These are phyloP conservation scores for Hericium erinaceus DNA, from an alignment of 768 basidiomycete species.

Conservation along the genomic window DNA sequence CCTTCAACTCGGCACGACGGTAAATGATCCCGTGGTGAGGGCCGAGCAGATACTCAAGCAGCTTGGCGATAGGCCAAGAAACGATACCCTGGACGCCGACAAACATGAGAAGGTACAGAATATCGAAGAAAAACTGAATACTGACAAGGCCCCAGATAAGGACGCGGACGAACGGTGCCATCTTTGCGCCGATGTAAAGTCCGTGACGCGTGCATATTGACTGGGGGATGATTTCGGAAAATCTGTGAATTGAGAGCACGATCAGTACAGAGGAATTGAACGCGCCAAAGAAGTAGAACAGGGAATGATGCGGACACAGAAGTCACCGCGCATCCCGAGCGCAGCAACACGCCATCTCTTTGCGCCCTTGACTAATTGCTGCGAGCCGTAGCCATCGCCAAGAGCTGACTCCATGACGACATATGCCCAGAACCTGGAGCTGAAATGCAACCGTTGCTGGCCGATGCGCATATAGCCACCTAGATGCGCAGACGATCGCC, in stretches of 20 bases:
- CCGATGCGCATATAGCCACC: no score
- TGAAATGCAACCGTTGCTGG: no score
- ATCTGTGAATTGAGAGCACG: slow-evolving; percentile 33
- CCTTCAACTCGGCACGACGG: slow-evolving; percentile 71
- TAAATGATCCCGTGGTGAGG: slow-evolving; percentile 89
- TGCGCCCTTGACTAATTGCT: no score
- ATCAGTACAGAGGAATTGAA: background rate
- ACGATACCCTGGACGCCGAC: slow-evolving; percentile 48
- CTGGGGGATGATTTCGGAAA: slow-evolving; percentile 88
- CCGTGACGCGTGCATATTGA: slow-evolving; percentile 89
- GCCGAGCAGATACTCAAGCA: slow-evolving; percentile 71
- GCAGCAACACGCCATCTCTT: no score
- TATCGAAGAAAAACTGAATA: background rate
- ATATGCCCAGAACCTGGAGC: no score
- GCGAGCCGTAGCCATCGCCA: no score
- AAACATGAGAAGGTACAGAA: background rate
- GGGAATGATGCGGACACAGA: background rate
- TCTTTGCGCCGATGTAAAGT: slow-evolving; percentile 79
- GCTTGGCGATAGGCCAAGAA: slow-evolving; percentile 79
- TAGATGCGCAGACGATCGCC: no score
- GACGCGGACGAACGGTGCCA: slow-evolving; percentile 59
- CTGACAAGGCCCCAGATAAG: slow-evolving; percentile 67
- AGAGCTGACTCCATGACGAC: no score
- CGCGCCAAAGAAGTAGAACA: background rate
- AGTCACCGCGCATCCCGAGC: no score